These are phyloP conservation scores for Spongiforma sp. DNA, from an alignment of 1,284 basidiomycete genomes.

Conservation along the genomic window DNA sequence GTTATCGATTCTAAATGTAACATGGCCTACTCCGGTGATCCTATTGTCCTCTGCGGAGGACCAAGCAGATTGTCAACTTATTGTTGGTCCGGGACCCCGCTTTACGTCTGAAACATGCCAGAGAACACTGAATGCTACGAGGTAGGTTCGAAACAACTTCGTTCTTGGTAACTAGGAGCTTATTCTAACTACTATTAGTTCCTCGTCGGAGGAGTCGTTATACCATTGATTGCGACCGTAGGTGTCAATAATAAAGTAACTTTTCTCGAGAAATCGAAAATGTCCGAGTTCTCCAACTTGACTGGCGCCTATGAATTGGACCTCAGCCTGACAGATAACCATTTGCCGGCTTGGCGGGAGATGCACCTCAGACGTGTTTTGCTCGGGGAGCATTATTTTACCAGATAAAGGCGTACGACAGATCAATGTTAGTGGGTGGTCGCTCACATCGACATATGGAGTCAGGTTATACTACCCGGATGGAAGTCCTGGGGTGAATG, in stretches of 20 bases:
- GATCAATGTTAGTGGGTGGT: slow-evolving; percentile 75
- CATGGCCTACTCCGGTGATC: slow-evolving; percentile 69
- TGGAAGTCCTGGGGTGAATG: slow-evolving; percentile 54
- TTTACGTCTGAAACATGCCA: slow-evolving; percentile 69
- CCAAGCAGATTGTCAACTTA: slow-evolving; percentile 57
- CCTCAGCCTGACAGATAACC: slow-evolving; percentile 57
- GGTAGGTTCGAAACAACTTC: slow-evolving; percentile 42
- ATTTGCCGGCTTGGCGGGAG: slow-evolving; percentile 64
- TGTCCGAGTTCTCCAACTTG: slow-evolving; percentile 60
- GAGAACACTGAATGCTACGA: slow-evolving; percentile 68
- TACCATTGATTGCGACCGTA: slow-evolving; percentile 74
- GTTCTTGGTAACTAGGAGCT: background rate
- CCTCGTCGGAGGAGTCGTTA: slow-evolving; percentile 64
- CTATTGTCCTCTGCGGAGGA: slow-evolving; percentile 68
- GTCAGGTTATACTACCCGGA: slow-evolving; percentile 63
- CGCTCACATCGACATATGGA: slow-evolving; percentile 68
- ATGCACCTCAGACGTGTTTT: slow-evolving; percentile 83
- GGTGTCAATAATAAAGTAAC: slow-evolving; percentile 80
- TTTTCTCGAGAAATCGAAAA: slow-evolving; percentile 71
- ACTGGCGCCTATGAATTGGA: slow-evolving; percentile 83
- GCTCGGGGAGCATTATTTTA: slow-evolving; percentile 71
- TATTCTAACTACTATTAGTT: slow-evolving; percentile 56
- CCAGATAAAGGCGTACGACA: slow-evolving; percentile 73
- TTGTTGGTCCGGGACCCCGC: slow-evolving; percentile 56
- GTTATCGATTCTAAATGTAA: slow-evolving; percentile 58